Conservation (phyloP, 2,329 filamentous ascomycete genomes). For the Hymenoscyphus fraxineus region DNA sequence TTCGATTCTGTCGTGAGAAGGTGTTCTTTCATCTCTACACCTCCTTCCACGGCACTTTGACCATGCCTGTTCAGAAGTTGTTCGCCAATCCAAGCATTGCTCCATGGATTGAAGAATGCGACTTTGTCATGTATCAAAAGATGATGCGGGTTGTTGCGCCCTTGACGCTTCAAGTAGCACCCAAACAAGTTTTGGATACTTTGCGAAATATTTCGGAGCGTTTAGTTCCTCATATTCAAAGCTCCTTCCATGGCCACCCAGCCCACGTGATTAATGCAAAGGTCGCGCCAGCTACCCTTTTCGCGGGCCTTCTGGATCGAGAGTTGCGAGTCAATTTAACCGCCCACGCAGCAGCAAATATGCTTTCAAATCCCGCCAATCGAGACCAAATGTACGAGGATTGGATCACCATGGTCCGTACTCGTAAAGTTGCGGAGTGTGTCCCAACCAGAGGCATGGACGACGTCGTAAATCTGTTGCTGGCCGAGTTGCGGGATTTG, state of each 20-base stretch:
- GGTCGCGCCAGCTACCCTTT: slow-evolving; percentile 81
- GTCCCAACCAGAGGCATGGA: slow-evolving; percentile 63
- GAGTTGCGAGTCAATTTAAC: slow-evolving; percentile 88
- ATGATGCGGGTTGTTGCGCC: slow-evolving; percentile 90
- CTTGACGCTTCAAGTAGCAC: slow-evolving; percentile 87
- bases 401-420: slow-evolving; percentile 67
- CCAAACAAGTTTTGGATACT: slow-evolving; percentile 80
- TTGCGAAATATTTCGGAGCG: slow-evolving; percentile 81
- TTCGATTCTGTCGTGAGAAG: slow-evolving; percentile 94
- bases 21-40: slow-evolving; percentile 93
- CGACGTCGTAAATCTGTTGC: slow-evolving; percentile 58
- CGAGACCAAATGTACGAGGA: slow-evolving; percentile 94
- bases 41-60: slow-evolving; percentile 93
- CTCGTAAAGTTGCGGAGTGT: slow-evolving; percentile 60
- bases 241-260: slow-evolving; percentile 82
- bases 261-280: slow-evolving; percentile 83
- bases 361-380: slow-evolving; percentile 84
- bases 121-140: slow-evolving; percentile 93
- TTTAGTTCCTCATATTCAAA: slow-evolving; percentile 75
- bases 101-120: slow-evolving; percentile 91
- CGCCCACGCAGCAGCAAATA: slow-evolving; percentile 89
- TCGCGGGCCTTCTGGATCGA: slow-evolving; percentile 80
- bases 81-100: slow-evolving; percentile 78
- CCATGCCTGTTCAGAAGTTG: slow-evolving; percentile 92
- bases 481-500: slow-evolving; percentile 66